phyloP scores from a whole-genome alignment of 257 asterid species.

The Craterostigma plantagineum region DNA sequence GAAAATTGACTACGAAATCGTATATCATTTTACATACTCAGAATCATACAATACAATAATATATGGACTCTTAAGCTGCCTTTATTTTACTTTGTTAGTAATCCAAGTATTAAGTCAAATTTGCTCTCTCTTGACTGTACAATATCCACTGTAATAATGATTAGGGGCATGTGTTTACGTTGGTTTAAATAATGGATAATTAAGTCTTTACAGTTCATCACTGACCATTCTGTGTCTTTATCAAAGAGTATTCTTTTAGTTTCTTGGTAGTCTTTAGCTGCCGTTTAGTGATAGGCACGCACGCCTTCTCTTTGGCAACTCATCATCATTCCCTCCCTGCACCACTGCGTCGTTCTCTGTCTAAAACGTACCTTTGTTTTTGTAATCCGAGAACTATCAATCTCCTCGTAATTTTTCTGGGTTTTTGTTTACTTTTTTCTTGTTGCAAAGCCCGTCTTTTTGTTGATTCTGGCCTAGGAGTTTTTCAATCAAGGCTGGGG shows the following conservation, averaged over 20 bases:
- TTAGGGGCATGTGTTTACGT: too few species aligned
- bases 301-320: conserved; percentile 46
- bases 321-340: conserved; percentile 36
- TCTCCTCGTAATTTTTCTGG: conserved; percentile 9
- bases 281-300: conserved; percentile 72
- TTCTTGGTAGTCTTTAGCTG: conserved; percentile 21
- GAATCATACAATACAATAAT: too few species aligned
- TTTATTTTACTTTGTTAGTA: too few species aligned
- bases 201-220: conserved; percentile 29
- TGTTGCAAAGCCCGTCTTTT: conserved; percentile 13
- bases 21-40: too few species aligned
- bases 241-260: conserved; percentile 12
- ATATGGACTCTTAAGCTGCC: too few species aligned
- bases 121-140: too few species aligned
- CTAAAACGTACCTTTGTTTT: conserved; percentile 5
- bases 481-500: conserved; percentile 11
- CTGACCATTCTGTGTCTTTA: conserved; percentile 10
- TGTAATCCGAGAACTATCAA: conserved; percentile 7
- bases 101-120: too few species aligned
- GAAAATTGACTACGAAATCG: too few species aligned
- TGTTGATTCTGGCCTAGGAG: conserved; percentile 1
- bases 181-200: too few species aligned
- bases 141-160: too few species aligned
- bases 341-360: conserved; percentile 14
- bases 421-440: conserved; percentile 5